Percentiles rank a stretch among this genome's conserved stretches.
Conservation (phyloP, 2,329 filamentous ascomycete genomes). For the Intubia oerlemansii region DNA sequence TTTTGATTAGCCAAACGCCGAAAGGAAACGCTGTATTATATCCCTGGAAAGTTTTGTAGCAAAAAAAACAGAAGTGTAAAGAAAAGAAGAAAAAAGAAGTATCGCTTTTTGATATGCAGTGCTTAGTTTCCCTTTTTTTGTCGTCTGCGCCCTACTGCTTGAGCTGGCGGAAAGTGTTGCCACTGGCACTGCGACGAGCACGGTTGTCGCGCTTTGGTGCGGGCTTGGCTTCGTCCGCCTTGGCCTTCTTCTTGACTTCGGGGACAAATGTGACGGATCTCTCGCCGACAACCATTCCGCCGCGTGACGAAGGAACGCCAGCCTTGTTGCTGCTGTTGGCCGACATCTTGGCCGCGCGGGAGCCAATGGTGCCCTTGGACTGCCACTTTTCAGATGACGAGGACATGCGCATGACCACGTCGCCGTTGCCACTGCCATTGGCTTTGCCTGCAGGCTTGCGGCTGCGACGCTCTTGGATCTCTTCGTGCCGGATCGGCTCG, state of each 20-base stretch:
- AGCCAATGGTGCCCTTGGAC: conserved; percentile 31
- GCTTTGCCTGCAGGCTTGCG: conserved; percentile 2
- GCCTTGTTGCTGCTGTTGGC: conserved; percentile 8
- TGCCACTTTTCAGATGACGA: conserved; percentile 42
- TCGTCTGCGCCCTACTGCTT: conserved; percentile 6
- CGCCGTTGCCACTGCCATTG: conserved; percentile 7
- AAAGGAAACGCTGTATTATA: no score
- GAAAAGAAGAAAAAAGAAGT: no score
- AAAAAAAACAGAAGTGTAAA: no score
- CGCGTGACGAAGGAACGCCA: conserved; percentile 8
- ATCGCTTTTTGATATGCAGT: no score
- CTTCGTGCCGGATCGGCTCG: conserved; percentile 8
- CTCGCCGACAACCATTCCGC: conserved; percentile 34
- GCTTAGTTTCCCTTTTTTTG: no score
- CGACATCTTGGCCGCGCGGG: conserved; percentile 25
- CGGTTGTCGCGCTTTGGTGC: conserved; percentile 16
- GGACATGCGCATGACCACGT: conserved; percentile 42
- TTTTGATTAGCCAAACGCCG: no score
- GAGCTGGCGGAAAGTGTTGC: conserved; percentile 52
- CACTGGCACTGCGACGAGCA: conserved; percentile 48
- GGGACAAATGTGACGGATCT: conserved; percentile 56
- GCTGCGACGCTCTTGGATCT: neutral
- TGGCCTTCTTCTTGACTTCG: conserved; percentile 28
- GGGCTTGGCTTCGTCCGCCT: conserved; percentile 9
- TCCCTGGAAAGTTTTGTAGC: no score